Percentiles rank a stretch among this genome's conserved stretches.
These are phyloP conservation scores for Alternaria infectoria DNA, from an alignment of 2,329 filamentous ascomycete genomes.

Conservation along the genomic window DNA sequence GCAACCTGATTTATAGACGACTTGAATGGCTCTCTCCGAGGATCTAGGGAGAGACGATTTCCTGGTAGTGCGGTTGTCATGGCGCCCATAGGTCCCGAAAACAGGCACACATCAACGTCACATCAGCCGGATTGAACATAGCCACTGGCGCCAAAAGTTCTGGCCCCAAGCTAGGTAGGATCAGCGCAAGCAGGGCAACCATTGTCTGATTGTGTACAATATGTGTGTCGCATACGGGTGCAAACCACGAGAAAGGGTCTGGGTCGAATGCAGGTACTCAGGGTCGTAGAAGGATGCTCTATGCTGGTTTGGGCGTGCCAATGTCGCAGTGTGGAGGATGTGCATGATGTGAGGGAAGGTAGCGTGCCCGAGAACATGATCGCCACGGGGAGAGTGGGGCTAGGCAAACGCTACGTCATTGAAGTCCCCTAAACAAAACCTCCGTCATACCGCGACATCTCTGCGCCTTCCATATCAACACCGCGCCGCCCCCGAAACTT, in stretches of 20 bases:
- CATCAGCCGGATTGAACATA: slow-evolving; percentile 9
- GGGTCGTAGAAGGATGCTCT: neutral
- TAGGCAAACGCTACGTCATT: slow-evolving; percentile 25
- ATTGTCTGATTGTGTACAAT: neutral
- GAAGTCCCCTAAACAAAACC: slow-evolving; percentile 31
- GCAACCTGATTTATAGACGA: neutral
- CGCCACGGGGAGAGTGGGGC: slow-evolving; percentile 10
- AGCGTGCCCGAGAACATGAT: slow-evolving; percentile 16
- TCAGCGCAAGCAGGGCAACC: slow-evolving; percentile 1
- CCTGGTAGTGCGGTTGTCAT: slow-evolving; percentile 19
- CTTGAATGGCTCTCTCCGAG: neutral
- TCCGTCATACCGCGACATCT: slow-evolving; percentile 17
- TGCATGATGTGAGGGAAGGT: slow-evolving; percentile 13
- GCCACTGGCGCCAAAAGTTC: slow-evolving; percentile 17
- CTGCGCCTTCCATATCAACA: slow-evolving; percentile 14
- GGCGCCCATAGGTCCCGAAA: slow-evolving; percentile 1
- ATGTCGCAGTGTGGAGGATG: slow-evolving; percentile 16
- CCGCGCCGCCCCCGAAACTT: slow-evolving; percentile 5
- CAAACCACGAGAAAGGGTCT: neutral
- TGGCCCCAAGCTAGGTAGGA: neutral
- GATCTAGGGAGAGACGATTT: neutral
- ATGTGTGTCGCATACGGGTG: neutral
- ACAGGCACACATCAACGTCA: slow-evolving; percentile 21
- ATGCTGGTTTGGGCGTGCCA: slow-evolving; percentile 2
- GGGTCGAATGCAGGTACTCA: neutral